phyloP scores from a whole-genome alignment of 257 asterid species.

The Agastache rugosa region DNA sequence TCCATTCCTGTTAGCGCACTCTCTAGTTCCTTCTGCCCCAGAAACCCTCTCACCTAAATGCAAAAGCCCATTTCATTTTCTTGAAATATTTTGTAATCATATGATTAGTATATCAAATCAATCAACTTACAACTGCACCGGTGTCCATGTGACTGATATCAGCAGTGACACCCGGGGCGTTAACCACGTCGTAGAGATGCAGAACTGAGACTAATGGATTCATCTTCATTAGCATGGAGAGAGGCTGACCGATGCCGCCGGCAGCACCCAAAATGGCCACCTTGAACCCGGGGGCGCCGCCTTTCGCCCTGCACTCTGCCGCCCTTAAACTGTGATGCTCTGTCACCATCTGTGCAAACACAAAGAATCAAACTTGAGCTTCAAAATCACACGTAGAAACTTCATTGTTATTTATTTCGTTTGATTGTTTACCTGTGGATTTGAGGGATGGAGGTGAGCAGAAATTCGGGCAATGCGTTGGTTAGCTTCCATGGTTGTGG shows the following conservation, averaged over 20 bases:
- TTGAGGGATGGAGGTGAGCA: slow-evolving; percentile 83
- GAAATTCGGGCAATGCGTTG: slow-evolving; percentile 80
- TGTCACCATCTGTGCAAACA: slow-evolving; percentile 49
- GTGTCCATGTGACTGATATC: slow-evolving; percentile 98
- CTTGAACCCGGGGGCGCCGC: slow-evolving; percentile 92
- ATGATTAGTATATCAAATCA: not conserved
- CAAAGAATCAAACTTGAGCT: slow-evolving; percentile 10
- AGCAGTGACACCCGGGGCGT: slow-evolving; percentile 95
- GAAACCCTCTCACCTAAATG: slow-evolving; percentile 79
- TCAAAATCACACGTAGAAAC: not conserved
- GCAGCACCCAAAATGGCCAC: slow-evolving; percentile 96
- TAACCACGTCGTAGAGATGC: slow-evolving; percentile 95
- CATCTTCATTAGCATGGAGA: slow-evolving; percentile 92
- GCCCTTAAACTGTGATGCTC: slow-evolving; percentile 56
- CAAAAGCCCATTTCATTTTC: slow-evolving; percentile 5
- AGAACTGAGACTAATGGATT: slow-evolving; percentile 90
- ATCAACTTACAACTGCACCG: slow-evolving; percentile 76
- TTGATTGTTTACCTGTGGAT: slow-evolving; percentile 57
- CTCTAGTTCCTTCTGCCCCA: slow-evolving; percentile 77
- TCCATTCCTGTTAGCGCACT: slow-evolving; percentile 90
- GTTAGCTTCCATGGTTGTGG: slow-evolving; percentile 50
- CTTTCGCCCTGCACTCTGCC: slow-evolving; percentile 88
- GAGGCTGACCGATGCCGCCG: slow-evolving; percentile 96
- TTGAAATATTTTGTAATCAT: not conserved
- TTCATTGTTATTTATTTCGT: not conserved